Evolutionary conservation across 2,329 filamentous ascomycete genomes (phyloP), one percentile per base, ranked within the genome.

Genomic region (Aspergillus thermomutatus): DNA sequence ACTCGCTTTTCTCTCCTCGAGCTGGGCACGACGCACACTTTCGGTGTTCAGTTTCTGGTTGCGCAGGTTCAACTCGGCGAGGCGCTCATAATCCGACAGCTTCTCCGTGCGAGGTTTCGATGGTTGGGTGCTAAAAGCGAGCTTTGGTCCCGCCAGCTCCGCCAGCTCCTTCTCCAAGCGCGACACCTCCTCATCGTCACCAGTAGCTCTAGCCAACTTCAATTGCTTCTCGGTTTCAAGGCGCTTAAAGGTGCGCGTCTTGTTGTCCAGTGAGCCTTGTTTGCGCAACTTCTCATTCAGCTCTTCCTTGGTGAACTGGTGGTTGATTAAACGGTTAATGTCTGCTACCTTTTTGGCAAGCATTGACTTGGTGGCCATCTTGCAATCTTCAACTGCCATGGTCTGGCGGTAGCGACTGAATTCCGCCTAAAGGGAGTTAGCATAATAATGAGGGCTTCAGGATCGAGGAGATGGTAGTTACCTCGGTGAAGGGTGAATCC

Each of bases 31-130:
- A 58, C 93, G 90, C n/a, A 97, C 89, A 49, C 90, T 87, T 70
- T 96, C 90, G n/a, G 85, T 83, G 69, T 97, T 97, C 64, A 87
- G 83, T 57, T 87, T 86, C 60, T 93, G 87, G 74, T 96, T 97
- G 69, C 89, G 86, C 27, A 85, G 82, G 75, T 99, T 99, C 63
- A 96, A 81, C 67, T 89, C 84, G 0, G 90, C 90, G 25, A 97
- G 82, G 27, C 90, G 87, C 62, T 96, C 91, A 72, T 93, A 91
- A 72, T 95, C 89, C 10, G 80, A 80, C 34, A 82, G 79, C 8
- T 81, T 78, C 65, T 80, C 74, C 58, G 77, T 67, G 26, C 81
- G 78, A 61, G 83, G 82, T 67, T 85, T 87, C 28, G 80, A 80
- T 41, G 90, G 77, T 26, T 81, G 84, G 8, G 87, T 89, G 66